Base-by-base conservation (phyloP, 129 eudicot species). In the Lactuca saligna region DNA sequence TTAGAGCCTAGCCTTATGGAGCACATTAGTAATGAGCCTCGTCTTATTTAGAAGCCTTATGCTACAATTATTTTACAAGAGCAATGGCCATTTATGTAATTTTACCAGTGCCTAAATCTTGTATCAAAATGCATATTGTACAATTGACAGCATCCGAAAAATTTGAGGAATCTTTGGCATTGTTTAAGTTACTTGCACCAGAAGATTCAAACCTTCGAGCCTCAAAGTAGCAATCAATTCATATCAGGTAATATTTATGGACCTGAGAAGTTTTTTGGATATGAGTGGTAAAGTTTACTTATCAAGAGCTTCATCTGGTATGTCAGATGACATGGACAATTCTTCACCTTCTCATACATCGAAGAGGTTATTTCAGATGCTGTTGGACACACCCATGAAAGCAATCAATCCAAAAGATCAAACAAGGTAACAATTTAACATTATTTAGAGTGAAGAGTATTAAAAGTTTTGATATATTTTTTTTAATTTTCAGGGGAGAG, bases 161-260 rank as follows among this genome's bases (percentile, higher is more conserved):
- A 74, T 94, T 94, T 81, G 97, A 94, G 78, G 97, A 94, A 79
- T 96, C 99, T 44, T 74, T 94, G 86, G 86, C 95, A 66, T 83
- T 94, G 76, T 94, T 97, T 79, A 94, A 87, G 76, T 61, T 94
- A 65, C 99, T 94, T 74, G 97, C 99, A 46, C 87, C 88, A 4
- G 99, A 94, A 80, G 99, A 94, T 85, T 94, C 99, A 75, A 94
- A 80, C 75, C 97, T 94, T 65, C 83, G 97, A 83, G 93, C 96
- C 73, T 86, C 99, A 85, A 94, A 90, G 77, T 97, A 94, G 87
- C 96, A 91, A 80, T 88, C 99, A 56, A 94, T 94, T 76, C 99
- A 94, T 68, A 80, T 94, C 13, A 89, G 98, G 98, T 93, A 54
- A 41, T 58, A 65, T 44, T 35, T 34, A 34, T 69, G 98, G 87